Conservation (phyloP, 306 rosid genomes). For the Lathyrus tuberosus region DNA sequence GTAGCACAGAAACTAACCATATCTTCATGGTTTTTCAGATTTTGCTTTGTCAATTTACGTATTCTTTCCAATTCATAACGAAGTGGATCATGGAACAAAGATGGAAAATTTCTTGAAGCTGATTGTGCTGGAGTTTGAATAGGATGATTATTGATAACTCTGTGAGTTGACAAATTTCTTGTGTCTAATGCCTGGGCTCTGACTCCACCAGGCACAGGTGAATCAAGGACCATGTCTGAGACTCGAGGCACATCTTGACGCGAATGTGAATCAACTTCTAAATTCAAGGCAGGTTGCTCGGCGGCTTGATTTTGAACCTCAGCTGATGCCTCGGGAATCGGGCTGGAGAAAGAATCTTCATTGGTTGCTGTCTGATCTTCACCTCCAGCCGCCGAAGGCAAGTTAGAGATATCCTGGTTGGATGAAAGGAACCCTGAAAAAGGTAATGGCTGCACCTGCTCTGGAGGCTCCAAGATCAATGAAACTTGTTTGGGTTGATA, state of each 20-base stretch:
- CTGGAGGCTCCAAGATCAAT: slow-evolving; percentile 33
- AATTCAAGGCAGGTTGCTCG: slow-evolving; percentile 31
- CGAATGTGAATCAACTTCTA: slow-evolving; percentile 31
- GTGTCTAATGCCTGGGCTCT: slow-evolving; percentile 38
- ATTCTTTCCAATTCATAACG: slow-evolving; percentile 63
- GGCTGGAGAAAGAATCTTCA: slow-evolving; percentile 33
- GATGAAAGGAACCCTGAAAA: slow-evolving; percentile 37
- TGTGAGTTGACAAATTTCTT: slow-evolving; percentile 43
- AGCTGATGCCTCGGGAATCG: slow-evolving; percentile 32
- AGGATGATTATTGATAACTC: slow-evolving; percentile 50
- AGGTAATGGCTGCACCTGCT: slow-evolving; percentile 32
- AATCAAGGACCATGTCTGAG: slow-evolving; percentile 37
- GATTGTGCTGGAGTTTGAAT: slow-evolving; percentile 46
- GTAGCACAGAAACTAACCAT: slow-evolving; percentile 53
- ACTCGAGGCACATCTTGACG: slow-evolving; percentile 34
- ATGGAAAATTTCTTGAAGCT: slow-evolving; percentile 38
- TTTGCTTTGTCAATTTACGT: slow-evolving; percentile 44
- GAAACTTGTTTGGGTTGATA: slow-evolving; percentile 33
- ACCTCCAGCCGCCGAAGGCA: slow-evolving; percentile 30
- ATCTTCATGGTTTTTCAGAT: slow-evolving; percentile 45
- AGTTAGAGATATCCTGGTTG: slow-evolving; percentile 31
- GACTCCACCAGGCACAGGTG: slow-evolving; percentile 34
- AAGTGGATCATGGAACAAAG: slow-evolving; percentile 57
- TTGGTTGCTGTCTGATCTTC: slow-evolving; percentile 27
- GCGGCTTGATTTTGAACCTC: slow-evolving; percentile 39